Percentiles rank a stretch among this genome's conserved stretches.
phyloP scores from a whole-genome alignment of 2,329 filamentous ascomycete species.

The Trichoderma sp. region DNA sequence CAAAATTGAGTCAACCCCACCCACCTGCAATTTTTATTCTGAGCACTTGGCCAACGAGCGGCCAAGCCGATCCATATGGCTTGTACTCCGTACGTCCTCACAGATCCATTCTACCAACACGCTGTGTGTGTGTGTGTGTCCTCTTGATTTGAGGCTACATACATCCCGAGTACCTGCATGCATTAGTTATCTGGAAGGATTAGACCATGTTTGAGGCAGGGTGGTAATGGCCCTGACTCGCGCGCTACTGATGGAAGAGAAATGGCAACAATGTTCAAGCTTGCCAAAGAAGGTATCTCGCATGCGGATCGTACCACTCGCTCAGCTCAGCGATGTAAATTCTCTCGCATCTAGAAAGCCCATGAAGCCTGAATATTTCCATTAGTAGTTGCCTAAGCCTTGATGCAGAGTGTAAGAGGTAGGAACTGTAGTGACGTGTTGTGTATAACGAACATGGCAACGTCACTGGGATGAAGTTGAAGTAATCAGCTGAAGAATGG shows the following conservation, averaged over 20 bases:
- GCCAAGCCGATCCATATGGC: neutral
- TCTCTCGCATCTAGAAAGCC: neutral
- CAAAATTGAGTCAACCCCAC: neutral
- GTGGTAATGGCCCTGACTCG: neutral
- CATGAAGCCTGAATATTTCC: neutral
- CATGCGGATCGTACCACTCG: neutral
- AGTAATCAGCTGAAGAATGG: too few species aligned
- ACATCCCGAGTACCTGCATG: neutral
- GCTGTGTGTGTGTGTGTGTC: neutral
- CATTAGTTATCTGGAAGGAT: neutral
- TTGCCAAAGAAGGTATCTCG: neutral
- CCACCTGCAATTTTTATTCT: neutral
- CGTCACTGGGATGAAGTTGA: too few species aligned
- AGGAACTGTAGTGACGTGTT: neutral
- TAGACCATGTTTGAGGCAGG: neutral
- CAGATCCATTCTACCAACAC: neutral
- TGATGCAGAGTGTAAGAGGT: neutral
- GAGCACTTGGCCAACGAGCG: neutral
- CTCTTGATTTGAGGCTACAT: neutral
- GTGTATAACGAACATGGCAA: too few species aligned
- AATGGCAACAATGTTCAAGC: neutral
- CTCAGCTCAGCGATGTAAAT: neutral
- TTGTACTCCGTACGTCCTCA: neutral
- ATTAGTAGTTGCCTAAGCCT: neutral
- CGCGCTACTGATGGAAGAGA: neutral